Evolutionary conservation across 2,329 filamentous ascomycete genomes (phyloP), one percentile per base, ranked within the genome.

Genomic region (Colletotrichum spinosum): DNA sequence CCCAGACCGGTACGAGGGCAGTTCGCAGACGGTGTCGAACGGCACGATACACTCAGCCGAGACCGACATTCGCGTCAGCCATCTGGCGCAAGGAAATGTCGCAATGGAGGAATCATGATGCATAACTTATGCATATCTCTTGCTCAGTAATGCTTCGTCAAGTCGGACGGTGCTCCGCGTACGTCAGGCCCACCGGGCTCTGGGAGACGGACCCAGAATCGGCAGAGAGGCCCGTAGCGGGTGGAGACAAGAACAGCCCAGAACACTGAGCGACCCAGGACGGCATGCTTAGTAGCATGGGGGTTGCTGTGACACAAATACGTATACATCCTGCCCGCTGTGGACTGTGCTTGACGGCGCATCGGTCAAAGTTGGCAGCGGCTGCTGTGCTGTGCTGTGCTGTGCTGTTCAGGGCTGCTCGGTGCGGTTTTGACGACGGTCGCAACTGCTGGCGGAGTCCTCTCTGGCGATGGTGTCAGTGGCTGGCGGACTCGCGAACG

Each of bases 201-300:
- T 61, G 55, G 57, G 62, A 61, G 57, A 56, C 52, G 45, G 57
- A 37, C 38, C 51, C 51, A 61, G 25, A 61, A 61, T 46, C 51
- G 52, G 52, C 62, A 62, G 52, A 62, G 46, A 42, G 52, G 45
- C 48, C 58, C 62, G 35, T 56, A 10, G 2, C n/a, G 25, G 46
- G 62, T 65, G 62, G 62, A 44, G 62, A 62, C 48, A 17, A 33
- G 35, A 42, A 42, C 42, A 49, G 58, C 62, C 62, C 62, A 65
- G 62, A 65, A 62, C 58, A 49, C 58, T 35, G 51, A 13, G 45
- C 41, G 41, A 53, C 56, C 55, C 17, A 44, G 35, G 45, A 54
- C 37, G 49, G 34, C 33, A 45, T 34, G 35, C 17, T 42, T 42
- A 4, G 39, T 42, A 33, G 13, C 13, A 11, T 12, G 25, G 44